Evolutionary conservation across 177 flowering plant species (phyloP).

Genomic region (Telopea speciosissima): DNA sequence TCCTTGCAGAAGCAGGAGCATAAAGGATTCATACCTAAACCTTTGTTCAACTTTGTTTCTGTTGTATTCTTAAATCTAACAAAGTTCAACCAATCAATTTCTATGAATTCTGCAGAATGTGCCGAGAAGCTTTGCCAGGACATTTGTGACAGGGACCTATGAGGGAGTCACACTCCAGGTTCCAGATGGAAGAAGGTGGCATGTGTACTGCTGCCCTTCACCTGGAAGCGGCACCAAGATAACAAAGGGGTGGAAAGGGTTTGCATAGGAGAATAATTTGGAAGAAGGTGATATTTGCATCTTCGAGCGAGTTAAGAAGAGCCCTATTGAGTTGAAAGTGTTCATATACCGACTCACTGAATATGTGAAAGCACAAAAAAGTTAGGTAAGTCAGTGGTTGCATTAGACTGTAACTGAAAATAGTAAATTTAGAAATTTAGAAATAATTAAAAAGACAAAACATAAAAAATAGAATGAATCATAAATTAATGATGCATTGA

Average conservation of each 20-base stretch:
- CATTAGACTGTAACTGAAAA: too few relatives aligned
- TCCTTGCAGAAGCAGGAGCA: background rate
- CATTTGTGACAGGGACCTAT: background rate
- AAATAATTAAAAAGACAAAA: too few relatives aligned
- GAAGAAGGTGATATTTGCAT: conserved; percentile 26
- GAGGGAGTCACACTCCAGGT: background rate
- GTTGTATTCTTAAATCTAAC: background rate
- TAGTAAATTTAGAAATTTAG: too few relatives aligned
- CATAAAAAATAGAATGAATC: too few relatives aligned
- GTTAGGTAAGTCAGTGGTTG: too few relatives aligned
- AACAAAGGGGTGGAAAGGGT: conserved; percentile 22
- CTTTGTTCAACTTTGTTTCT: too few relatives aligned
- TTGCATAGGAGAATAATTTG: conserved; percentile 19
- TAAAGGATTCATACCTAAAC: background rate
- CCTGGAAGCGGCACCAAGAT: background rate
- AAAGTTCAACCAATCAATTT: background rate
- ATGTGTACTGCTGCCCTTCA: background rate
- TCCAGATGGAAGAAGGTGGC: conserved; percentile 6
- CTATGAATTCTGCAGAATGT: conserved; percentile 4
- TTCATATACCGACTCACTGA: conserved; percentile 7
- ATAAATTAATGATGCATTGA: too few relatives aligned
- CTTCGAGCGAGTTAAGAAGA: conserved; percentile 16
- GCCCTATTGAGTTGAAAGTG: background rate
- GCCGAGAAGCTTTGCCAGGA: conserved; percentile 3
- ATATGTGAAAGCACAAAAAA: background rate